Conservation (phyloP, 2,329 filamentous ascomycete species). For the Coleophoma cylindrospora region DNA sequence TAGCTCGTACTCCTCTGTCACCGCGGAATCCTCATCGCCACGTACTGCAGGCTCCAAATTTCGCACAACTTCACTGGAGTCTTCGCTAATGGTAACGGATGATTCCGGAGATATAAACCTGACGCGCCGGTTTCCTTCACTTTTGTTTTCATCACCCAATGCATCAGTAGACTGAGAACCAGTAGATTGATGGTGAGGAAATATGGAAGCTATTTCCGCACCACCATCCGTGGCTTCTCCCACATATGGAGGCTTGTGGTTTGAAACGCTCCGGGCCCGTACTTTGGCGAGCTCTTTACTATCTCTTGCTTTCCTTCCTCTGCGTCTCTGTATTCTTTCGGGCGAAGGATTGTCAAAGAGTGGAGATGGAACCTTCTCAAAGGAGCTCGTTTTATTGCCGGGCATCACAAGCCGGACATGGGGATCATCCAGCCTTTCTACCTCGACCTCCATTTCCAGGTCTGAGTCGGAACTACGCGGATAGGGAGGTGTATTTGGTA, state of each 20-base stretch:
- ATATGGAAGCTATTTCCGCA: slow-evolving; percentile 2
- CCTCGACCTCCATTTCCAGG: not conserved
- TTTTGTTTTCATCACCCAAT: slow-evolving; percentile 3
- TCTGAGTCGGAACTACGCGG: not conserved
- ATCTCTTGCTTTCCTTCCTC: not conserved
- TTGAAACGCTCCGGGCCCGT: slow-evolving; percentile 2
- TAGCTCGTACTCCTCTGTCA: not conserved
- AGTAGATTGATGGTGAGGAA: not conserved
- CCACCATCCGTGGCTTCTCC: not conserved
- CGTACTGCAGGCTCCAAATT: not conserved
- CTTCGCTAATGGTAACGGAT: not conserved
- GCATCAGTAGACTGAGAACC: not conserved
- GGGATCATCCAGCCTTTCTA: not conserved
- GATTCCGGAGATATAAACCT: not conserved
- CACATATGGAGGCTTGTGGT: slow-evolving; percentile 1
- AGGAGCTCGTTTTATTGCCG: not conserved
- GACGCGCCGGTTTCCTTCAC: not conserved
- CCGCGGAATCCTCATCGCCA: not conserved
- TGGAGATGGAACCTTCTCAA: not conserved
- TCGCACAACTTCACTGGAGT: not conserved
- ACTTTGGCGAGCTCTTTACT: not conserved
- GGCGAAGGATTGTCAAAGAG: not conserved
- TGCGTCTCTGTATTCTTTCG: not conserved
- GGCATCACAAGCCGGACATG: not conserved
- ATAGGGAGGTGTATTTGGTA: not conserved